Evolutionary conservation across 805 yeast species (phyloP).

Genomic region (Wickerhamia fluorescens): DNA sequence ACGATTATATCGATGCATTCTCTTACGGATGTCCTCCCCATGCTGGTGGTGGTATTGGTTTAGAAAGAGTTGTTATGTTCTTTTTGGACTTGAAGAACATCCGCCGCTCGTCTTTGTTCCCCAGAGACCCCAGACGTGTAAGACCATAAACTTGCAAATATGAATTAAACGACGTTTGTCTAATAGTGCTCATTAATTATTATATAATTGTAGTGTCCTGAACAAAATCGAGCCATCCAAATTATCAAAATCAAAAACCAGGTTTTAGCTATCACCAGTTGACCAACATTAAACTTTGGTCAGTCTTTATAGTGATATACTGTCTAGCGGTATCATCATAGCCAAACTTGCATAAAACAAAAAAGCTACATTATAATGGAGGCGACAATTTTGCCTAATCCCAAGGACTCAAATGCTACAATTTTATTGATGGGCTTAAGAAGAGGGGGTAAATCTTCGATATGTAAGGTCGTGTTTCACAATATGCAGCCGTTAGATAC

Average conservation of each 20-base stretch:
- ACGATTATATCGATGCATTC: slow-evolving; percentile 90
- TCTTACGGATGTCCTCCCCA: slow-evolving; percentile 96
- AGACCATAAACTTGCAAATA: slow-evolving; percentile 49
- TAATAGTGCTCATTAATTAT: too few species aligned
- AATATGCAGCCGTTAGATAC: slow-evolving; percentile 96
- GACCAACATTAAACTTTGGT: too few species aligned
- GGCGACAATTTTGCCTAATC: slow-evolving; percentile 17
- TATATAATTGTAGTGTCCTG: too few species aligned
- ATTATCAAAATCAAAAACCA: too few species aligned
- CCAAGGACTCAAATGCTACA: slow-evolving; percentile 63
- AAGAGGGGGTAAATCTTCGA: slow-evolving; percentile 89
- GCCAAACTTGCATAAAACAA: too few species aligned
- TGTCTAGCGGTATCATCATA: too few species aligned
- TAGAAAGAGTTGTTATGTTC: slow-evolving; percentile 98
- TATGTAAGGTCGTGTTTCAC: slow-evolving; percentile 92
- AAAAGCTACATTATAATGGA: slow-evolving; percentile 7
- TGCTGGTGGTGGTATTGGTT: slow-evolving; percentile 99
- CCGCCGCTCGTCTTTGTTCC: slow-evolving; percentile 98
- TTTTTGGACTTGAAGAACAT: slow-evolving; percentile 94
- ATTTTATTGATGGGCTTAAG: slow-evolving; percentile 84
- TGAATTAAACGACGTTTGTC: not conserved
- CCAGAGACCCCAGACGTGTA: slow-evolving; percentile 95
- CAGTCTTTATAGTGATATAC: too few species aligned
- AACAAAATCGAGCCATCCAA: too few species aligned
- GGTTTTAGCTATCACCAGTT: too few species aligned